Evolutionary conservation across 768 basidiomycete species (phyloP).

Genomic region (Coprinopsis sp.): DNA sequence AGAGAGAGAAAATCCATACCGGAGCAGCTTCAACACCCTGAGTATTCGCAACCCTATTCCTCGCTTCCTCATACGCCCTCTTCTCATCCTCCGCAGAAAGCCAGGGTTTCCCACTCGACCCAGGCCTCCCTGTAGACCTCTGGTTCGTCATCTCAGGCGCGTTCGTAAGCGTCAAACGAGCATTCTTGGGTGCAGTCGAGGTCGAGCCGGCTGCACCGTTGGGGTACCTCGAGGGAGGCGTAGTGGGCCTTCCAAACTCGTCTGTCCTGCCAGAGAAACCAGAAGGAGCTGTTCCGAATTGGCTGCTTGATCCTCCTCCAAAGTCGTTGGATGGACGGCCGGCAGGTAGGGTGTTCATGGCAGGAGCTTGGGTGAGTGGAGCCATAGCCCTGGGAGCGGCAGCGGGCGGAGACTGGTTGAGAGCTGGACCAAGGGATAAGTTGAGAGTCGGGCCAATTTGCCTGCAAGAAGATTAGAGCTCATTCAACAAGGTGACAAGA

Average conservation of each 20-base stretch:
- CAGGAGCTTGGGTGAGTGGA: constrained; percentile 2
- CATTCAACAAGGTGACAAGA: constrained; percentile 16
- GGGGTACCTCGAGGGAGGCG: no score
- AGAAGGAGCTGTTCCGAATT: background rate
- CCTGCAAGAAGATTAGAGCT: constrained; percentile 21
- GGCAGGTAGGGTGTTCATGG: background rate
- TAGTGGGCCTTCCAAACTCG: no score
- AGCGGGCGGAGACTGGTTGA: background rate
- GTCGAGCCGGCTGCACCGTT: no score
- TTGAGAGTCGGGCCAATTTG: constrained; percentile 45
- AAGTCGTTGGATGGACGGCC: background rate
- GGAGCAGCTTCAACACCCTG: constrained; percentile 41
- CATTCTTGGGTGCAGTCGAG: constrained; percentile 22
- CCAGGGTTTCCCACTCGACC: constrained; percentile 37
- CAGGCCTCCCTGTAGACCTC: constrained; percentile 25
- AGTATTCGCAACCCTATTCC: constrained; percentile 50
- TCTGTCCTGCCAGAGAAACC: no score
- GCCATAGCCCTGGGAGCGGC: constrained; percentile 5
- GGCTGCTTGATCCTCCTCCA: background rate
- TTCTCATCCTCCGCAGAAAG: constrained; percentile 62
- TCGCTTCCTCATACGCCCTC: constrained; percentile 59
- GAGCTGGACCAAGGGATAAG: constrained; percentile 36
- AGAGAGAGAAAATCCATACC: constrained; percentile 19
- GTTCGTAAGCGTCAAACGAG: constrained; percentile 41
- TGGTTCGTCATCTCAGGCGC: constrained; percentile 11